phyloP scores from a whole-genome alignment of 805 yeast species.

The Saccharomycopsis lassenensis region DNA sequence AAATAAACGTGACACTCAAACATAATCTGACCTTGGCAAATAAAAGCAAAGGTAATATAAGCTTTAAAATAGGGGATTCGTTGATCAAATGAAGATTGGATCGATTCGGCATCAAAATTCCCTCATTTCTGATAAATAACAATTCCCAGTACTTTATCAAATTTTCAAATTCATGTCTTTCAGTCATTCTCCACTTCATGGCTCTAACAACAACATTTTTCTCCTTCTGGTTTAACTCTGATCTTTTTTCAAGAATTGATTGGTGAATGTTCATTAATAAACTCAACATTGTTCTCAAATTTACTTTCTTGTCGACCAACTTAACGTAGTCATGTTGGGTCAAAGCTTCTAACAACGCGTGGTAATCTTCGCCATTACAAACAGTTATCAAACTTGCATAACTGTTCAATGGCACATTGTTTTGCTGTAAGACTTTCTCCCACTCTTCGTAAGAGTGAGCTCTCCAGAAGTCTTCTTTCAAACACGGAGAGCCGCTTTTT shows the following conservation, averaged over 20 bases:
- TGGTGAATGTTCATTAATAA: constrained; percentile 60
- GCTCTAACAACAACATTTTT: constrained; percentile 34
- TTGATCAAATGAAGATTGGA: constrained; percentile 35
- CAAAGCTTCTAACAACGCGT: constrained; percentile 32
- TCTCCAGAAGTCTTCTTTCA: constrained; percentile 49
- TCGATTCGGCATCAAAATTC: constrained; percentile 44
- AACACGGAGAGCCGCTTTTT: constrained; percentile 56
- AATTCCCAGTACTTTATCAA: constrained; percentile 61
- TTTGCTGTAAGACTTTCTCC: constrained; percentile 30
- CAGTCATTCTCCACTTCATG: constrained; percentile 54
- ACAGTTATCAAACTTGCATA: constrained; percentile 44
- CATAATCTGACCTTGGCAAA: constrained; percentile 60
- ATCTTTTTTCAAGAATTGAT: constrained; percentile 43
- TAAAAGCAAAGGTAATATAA: constrained; percentile 54
- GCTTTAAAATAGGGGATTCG: constrained; percentile 44
- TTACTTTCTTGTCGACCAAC: constrained; percentile 25
- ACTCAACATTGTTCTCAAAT: constrained; percentile 41
- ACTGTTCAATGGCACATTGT: constrained; percentile 36
- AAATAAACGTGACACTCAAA: constrained; percentile 48
- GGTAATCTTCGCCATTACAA: constrained; percentile 41
- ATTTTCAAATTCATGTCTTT: constrained; percentile 46
- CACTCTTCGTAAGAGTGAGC: constrained; percentile 41
- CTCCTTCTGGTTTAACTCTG: constrained; percentile 20
- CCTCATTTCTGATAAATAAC: constrained; percentile 50
- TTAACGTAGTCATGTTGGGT: constrained; percentile 26